A percentile compares a stretch with the other conserved stretches of the same genome.
phyloP scores from a whole-genome alignment of 352 stramenopile genomes.

The Elongisporangium anandrum region DNA sequence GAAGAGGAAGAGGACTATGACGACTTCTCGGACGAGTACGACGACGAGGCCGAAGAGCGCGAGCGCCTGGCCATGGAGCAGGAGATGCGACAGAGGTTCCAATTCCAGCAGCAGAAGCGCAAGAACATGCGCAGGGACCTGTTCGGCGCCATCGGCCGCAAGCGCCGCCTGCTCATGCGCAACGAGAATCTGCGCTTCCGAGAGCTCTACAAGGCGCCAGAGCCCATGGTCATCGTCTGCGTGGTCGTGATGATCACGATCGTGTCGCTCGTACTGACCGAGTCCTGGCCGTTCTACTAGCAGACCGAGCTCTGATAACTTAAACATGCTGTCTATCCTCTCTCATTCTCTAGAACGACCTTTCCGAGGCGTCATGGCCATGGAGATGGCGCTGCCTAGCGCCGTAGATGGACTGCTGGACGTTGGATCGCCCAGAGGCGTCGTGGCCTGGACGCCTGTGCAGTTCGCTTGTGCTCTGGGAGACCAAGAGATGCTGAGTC shows the following conservation, averaged over 20 bases:
- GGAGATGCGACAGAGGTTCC: constrained; percentile 38
- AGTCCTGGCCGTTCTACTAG: constrained; percentile 77
- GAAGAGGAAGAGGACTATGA: constrained; percentile 27
- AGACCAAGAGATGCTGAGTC: constrained; percentile 32
- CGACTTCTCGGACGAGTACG: constrained; percentile 20
- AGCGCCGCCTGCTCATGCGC: constrained; percentile 54
- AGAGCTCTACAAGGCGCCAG: constrained; percentile 63
- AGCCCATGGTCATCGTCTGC: constrained; percentile 59
- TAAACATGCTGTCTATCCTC: constrained; percentile 1
- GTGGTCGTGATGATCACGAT: constrained; percentile 45
- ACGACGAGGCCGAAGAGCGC: constrained; percentile 30
- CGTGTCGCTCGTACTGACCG: constrained; percentile 68
- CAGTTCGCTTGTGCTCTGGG: constrained; percentile 75
- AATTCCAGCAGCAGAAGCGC: constrained; percentile 36
- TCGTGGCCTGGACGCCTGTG: constrained; percentile 62
- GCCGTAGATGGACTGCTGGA: constrained; percentile 22
- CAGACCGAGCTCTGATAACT: constrained; percentile 1
- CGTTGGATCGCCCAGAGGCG: constrained; percentile 49
- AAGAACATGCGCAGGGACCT: constrained; percentile 31
- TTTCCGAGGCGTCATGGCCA: constrained; percentile 8
- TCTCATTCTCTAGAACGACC: constrained; percentile 7
- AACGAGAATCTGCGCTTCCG: constrained; percentile 78
- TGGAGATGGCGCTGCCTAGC: constrained; percentile 3
- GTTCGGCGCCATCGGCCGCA: constrained; percentile 45
- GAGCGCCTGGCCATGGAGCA: constrained; percentile 15